Conservation (phyloP, 2,329 filamentous ascomycete species). For the Fusarium veterinarium region DNA sequence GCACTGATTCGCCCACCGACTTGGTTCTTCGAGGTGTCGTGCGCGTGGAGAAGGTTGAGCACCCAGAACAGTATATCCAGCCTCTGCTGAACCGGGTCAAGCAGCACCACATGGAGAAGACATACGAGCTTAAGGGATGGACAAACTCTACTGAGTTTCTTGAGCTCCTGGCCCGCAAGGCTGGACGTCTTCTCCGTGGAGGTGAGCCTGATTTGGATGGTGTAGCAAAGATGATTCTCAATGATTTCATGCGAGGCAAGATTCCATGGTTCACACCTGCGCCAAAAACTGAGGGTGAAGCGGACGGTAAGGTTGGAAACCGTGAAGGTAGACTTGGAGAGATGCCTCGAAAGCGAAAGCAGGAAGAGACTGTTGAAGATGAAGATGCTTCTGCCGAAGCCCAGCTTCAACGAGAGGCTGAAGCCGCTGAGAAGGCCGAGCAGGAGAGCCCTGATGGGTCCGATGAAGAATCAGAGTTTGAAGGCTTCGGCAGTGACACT, state of each 20-base stretch:
- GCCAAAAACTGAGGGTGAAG: conserved; percentile 68
- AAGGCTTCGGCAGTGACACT: conserved; percentile 52
- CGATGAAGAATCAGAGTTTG: conserved; percentile 53
- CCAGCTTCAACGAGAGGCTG: conserved; percentile 44
- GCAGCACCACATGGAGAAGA: conserved; percentile 88
- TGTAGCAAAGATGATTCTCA: conserved; percentile 95
- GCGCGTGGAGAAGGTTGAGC: conserved; percentile 93
- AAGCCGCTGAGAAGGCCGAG: conserved; percentile 45
- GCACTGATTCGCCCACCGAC: conserved; percentile 84
- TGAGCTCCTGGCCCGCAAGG: conserved; percentile 87
- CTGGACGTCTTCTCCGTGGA: conserved; percentile 85
- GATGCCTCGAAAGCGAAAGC: conserved; percentile 84
- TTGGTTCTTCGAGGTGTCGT: conserved; percentile 92
- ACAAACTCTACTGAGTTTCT: conserved; percentile 83
- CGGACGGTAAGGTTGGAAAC: conserved; percentile 68
- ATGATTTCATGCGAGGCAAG: conserved; percentile 94
- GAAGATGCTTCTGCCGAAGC: conserved; percentile 51
- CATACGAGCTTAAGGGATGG: conserved; percentile 88
- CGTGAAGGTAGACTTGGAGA: conserved; percentile 84
- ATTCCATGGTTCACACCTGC: conserved; percentile 96
- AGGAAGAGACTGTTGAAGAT: conserved; percentile 62
- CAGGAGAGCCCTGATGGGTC: conserved; percentile 52
- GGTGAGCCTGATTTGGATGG: conserved; percentile 96
- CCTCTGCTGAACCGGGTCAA: conserved; percentile 85
- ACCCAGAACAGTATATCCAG: conserved; percentile 95